Conservation (phyloP, 2,329 filamentous ascomycete species). For the Colletotrichum sp. region DNA sequence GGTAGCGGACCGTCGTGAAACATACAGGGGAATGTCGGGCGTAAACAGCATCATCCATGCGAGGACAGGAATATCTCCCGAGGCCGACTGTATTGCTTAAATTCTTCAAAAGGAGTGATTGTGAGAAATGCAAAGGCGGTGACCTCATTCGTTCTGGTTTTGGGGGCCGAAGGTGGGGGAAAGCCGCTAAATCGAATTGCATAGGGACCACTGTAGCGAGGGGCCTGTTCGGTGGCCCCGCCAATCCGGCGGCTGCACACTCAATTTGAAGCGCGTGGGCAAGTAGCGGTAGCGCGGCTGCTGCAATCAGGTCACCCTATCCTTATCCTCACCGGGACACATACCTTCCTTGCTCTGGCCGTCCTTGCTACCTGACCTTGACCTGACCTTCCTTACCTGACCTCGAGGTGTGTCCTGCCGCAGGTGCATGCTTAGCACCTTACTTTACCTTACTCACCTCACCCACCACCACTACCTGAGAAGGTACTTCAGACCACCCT, state of each 20-base stretch:
- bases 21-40: background rate
- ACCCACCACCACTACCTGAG: background rate
- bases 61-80: background rate
- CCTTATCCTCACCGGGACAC: background rate
- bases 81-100: background rate
- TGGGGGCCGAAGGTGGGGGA: slow-evolving; percentile 12
- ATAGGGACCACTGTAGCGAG: background rate
- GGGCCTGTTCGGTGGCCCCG: background rate
- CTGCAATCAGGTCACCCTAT: background rate
- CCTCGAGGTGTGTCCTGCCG: background rate
- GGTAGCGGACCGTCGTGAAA: background rate
- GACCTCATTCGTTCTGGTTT: slow-evolving; percentile 12
- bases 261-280: slow-evolving; percentile 1
- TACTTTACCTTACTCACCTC: background rate
- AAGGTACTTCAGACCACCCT: background rate
- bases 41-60: slow-evolving; percentile 11
- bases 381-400: background rate
- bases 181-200: slow-evolving; percentile 6
- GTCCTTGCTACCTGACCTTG: background rate
- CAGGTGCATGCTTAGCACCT: background rate
- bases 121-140: slow-evolving; percentile 7
- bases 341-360: background rate
- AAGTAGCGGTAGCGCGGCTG: slow-evolving; percentile 1
- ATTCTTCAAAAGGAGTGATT: background rate
- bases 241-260: background rate